Base-by-base conservation (phyloP, 1,284 basidiomycete genomes). In the Volvariella surrecta region DNA sequence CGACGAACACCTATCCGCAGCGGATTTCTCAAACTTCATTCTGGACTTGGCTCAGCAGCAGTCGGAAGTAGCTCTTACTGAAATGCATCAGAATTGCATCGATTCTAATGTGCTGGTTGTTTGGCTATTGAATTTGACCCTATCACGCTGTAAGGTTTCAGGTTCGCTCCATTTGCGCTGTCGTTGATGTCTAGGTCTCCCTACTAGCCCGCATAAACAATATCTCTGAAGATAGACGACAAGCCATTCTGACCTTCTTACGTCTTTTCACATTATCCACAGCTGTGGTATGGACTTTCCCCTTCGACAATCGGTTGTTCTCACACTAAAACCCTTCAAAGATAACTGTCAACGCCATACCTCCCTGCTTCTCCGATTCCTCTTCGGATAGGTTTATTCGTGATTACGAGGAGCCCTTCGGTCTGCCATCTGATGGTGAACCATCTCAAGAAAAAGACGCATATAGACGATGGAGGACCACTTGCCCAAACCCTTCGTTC, bases 41-140 rank as follows among this genome's bases (percentile, higher is more conserved):
- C 31, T 62, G 32, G 46, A 48, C 30, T 48, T 62, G 17, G 52
- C 57, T 17, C 56, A 44, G 39, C 51, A 45, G 13, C 34, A 34
- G 32, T 32, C 31, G 32, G 37, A 40, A 19, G 15, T 35, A 37
- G 11, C 22, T 37, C n/a, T 16, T 39, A 45, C 21, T n/a, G 34
- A 15, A 15, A 7, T 19, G 34, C 34, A 35, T n/a, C 34, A 35
- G 13, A 10, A 32, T 43, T 15, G 16, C 16, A 42, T 13, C 32
- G 55, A 57, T 18, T 45, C 56, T 20, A 45, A 54, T 24, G 47
- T 54, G 15, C 46, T 69, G 21, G 45, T 62, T 41, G 50, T 69
- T 20, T 71, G 68, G 67, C 44, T 71, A 22, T 56, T 70, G 15
- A 65, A 59, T 49, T 52, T 72, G 32, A 60, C 62, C 8, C 40